phyloP scores from a whole-genome alignment of 805 yeast genomes.

The Zygosaccharomyces siamensis region DNA sequence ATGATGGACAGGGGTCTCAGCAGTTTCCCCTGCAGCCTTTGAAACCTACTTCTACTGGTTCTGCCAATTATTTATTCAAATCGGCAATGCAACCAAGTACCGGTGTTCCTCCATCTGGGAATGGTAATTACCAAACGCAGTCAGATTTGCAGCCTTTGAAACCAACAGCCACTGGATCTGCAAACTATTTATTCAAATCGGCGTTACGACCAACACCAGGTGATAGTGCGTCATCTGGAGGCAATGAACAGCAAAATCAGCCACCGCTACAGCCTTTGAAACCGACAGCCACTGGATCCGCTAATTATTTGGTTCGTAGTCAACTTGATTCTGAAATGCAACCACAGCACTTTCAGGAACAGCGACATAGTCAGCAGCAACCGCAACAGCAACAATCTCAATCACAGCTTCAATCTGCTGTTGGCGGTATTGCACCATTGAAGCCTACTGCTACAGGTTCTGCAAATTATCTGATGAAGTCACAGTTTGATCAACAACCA shows the following conservation, averaged over 20 bases:
- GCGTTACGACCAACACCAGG: conserved; percentile 13
- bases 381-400: conserved; percentile 12
- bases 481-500: conserved; percentile 16
- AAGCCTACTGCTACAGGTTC: conserved; percentile 36
- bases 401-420: background rate
- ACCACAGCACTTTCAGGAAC: conserved; percentile 13
- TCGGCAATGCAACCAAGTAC: conserved; percentile 18
- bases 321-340: conserved; percentile 11
- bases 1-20: conserved; percentile 1
- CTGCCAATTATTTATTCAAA: conserved; percentile 32
- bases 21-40: conserved; percentile 30
- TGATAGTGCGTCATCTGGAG: background rate
- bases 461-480: conserved; percentile 32
- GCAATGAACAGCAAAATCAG: background rate
- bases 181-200: conserved; percentile 32
- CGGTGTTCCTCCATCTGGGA: background rate
- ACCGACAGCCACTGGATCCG: conserved; percentile 42
- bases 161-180: conserved; percentile 42
- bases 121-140: background rate
- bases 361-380: conserved; percentile 12
- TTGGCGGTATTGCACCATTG: conserved; percentile 27
- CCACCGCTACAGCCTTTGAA: conserved; percentile 25
- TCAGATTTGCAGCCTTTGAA: conserved; percentile 25
- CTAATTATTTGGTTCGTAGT: conserved; percentile 33
- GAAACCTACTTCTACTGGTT: conserved; percentile 35